Conservation (phyloP, 2,329 filamentous ascomycete genomes). For the Chaetomiaceae sp. region DNA sequence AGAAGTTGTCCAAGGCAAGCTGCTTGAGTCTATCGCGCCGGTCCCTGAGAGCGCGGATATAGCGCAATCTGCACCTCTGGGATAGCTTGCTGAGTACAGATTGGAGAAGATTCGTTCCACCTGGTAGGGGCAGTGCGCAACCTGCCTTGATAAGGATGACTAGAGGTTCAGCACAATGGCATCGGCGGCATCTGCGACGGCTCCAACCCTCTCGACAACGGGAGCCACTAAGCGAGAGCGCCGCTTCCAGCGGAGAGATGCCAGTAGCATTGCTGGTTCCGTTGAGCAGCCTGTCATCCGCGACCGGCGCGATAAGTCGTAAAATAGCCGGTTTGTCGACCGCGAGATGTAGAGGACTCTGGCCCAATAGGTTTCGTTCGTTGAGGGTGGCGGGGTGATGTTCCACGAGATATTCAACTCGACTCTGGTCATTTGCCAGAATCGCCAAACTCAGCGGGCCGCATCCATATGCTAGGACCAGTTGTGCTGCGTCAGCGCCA, state of each 20-base stretch:
- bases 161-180: not conserved
- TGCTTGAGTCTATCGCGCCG: conserved; percentile 2
- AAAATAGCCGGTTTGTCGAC: conserved; percentile 1
- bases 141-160: not conserved
- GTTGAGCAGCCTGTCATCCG: not conserved
- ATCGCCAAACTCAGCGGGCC: conserved; percentile 7
- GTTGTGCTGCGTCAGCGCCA: not conserved
- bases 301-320: not conserved
- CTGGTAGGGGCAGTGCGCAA: not conserved
- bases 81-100: not conserved
- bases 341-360: conserved; percentile 3
- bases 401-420: not conserved
- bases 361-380: conserved; percentile 6
- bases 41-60: not conserved
- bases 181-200: not conserved
- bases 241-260: not conserved
- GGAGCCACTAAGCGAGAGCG: not conserved
- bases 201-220: not conserved
- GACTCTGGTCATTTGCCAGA: not conserved
- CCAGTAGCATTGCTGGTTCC: not conserved
- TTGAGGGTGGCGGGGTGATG: not conserved
- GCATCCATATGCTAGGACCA: conserved; percentile 1
- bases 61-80: not conserved
- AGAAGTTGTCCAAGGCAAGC: not conserved
- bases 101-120: not conserved